Evolutionary conservation across 2,329 filamentous ascomycete genomes (phyloP).

Genomic region (Clathrospora elynae): DNA sequence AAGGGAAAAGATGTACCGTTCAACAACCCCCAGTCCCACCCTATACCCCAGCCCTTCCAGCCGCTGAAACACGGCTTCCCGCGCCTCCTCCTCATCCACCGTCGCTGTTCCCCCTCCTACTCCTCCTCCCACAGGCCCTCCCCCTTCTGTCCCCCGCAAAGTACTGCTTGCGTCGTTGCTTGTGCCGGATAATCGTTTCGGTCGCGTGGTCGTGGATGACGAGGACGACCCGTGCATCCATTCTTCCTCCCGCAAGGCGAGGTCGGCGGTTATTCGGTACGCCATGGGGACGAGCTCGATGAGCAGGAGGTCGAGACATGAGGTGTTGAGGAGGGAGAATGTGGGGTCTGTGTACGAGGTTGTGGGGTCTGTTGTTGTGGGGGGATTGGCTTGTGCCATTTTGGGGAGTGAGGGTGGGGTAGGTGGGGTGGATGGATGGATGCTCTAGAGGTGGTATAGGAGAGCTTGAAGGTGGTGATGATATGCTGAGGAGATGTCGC

Average conservation of each 20-base stretch:
- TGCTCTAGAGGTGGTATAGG: not conserved
- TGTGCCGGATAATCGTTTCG: slow-evolving; percentile 23
- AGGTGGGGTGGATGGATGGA: not conserved
- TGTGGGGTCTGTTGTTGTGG: slow-evolving; percentile 21
- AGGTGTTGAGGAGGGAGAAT: slow-evolving; percentile 77
- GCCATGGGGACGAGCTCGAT: slow-evolving; percentile 97
- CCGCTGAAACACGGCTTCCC: slow-evolving; percentile 83
- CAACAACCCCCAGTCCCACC: slow-evolving; percentile 88
- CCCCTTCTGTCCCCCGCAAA: slow-evolving; percentile 27
- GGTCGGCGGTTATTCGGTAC: slow-evolving; percentile 79
- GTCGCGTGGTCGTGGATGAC: slow-evolving; percentile 8
- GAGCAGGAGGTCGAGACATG: slow-evolving; percentile 89
- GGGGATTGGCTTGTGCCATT: slow-evolving; percentile 23
- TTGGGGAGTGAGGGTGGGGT: not conserved
- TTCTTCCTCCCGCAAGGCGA: slow-evolving; percentile 59
- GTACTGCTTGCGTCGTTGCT: slow-evolving; percentile 36
- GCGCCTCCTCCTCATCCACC: slow-evolving; percentile 77
- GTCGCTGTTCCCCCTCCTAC: slow-evolving; percentile 30
- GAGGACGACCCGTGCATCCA: slow-evolving; percentile 31
- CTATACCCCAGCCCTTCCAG: slow-evolving; percentile 86
- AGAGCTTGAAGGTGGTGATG: not conserved
- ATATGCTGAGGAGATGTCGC: too few relatives aligned
- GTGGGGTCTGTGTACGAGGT: slow-evolving; percentile 67
- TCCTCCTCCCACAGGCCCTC: slow-evolving; percentile 20
- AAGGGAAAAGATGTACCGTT: slow-evolving; percentile 65